Evolutionary conservation across 352 stramenopile genomes (phyloP).

Genomic region (Lagenidium giganteum): DNA sequence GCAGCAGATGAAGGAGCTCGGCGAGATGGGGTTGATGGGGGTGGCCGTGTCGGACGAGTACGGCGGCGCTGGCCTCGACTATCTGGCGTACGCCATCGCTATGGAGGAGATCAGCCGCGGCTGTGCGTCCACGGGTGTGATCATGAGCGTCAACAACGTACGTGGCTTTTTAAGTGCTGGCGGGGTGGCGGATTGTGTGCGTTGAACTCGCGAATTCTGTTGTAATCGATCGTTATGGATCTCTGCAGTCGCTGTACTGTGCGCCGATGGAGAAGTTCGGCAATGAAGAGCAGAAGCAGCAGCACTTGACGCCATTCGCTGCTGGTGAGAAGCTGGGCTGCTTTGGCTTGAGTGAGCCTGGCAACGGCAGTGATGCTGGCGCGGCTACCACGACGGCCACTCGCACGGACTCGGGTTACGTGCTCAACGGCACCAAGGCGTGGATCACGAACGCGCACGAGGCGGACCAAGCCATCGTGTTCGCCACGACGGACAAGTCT

Average conservation of each 20-base stretch:
- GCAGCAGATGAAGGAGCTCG: slow-evolving; percentile 70
- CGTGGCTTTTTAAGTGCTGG: no score
- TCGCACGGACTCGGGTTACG: no score
- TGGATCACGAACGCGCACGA: slow-evolving; percentile 95
- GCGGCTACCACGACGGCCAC: slow-evolving; percentile 91
- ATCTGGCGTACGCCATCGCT: slow-evolving; percentile 94
- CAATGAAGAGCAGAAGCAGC: slow-evolving; percentile 83
- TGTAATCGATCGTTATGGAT: slow-evolving; percentile 1
- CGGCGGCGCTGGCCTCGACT: slow-evolving; percentile 90
- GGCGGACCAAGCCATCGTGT: slow-evolving; percentile 91
- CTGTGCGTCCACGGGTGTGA: slow-evolving; percentile 92
- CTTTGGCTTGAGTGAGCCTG: slow-evolving; percentile 90
- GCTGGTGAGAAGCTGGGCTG: slow-evolving; percentile 87
- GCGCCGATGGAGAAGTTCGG: slow-evolving; percentile 92
- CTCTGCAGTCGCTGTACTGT: slow-evolving; percentile 90
- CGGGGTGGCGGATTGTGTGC: no score
- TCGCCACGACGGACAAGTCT: slow-evolving; percentile 86
- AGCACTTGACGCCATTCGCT: slow-evolving; percentile 86
- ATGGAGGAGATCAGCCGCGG: slow-evolving; percentile 96
- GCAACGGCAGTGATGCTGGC: slow-evolving; percentile 91
- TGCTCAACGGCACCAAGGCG: slow-evolving; percentile 91
- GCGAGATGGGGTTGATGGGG: slow-evolving; percentile 95
- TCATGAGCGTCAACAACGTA: slow-evolving; percentile 93
- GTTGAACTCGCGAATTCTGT: neutral
- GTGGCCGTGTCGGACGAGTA: slow-evolving; percentile 86